Evolutionary conservation across 495 filamentous ascomycete genomes (phyloP).

Genomic region (Geopyxis carbonaria): DNA sequence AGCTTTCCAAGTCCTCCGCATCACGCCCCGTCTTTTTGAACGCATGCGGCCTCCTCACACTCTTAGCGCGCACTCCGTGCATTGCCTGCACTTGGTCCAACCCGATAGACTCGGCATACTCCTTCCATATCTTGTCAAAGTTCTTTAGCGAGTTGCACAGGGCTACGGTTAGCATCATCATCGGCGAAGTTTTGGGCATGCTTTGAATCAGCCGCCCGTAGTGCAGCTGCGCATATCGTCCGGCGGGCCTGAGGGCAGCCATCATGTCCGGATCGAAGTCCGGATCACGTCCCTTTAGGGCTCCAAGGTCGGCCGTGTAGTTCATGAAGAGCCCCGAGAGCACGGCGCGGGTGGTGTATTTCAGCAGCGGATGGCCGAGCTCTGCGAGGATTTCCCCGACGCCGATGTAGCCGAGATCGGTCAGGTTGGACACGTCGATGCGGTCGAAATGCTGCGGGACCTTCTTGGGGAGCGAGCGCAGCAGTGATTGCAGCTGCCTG

Average conservation of each 20-base stretch:
- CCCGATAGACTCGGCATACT: neutral
- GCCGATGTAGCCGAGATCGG: neutral
- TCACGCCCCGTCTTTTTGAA: neutral
- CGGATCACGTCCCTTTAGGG: neutral
- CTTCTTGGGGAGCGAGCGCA: neutral
- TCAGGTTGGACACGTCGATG: conserved; percentile 3
- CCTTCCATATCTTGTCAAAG: neutral
- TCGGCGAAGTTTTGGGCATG: neutral
- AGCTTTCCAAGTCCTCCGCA: neutral
- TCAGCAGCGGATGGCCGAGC: conserved; percentile 3
- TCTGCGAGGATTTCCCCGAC: neutral
- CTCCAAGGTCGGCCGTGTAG: neutral
- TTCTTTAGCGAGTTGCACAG: neutral
- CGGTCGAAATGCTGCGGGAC: conserved; percentile 1
- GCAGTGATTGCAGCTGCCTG: neutral
- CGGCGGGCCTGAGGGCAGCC: neutral
- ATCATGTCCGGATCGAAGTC: neutral
- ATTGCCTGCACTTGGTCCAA: neutral
- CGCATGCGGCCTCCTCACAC: conserved; percentile 1
- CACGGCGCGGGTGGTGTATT: conserved; percentile 5
- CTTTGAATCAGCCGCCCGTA: neutral
- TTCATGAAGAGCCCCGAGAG: conserved; percentile 1
- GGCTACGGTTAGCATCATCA: neutral
- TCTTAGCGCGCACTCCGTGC: neutral
- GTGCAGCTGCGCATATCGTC: neutral